Evolutionary conservation across 73 alveolate genomes (phyloP), one percentile per base, ranked within the genome.

Genomic region (Paraurostyla sp.): DNA sequence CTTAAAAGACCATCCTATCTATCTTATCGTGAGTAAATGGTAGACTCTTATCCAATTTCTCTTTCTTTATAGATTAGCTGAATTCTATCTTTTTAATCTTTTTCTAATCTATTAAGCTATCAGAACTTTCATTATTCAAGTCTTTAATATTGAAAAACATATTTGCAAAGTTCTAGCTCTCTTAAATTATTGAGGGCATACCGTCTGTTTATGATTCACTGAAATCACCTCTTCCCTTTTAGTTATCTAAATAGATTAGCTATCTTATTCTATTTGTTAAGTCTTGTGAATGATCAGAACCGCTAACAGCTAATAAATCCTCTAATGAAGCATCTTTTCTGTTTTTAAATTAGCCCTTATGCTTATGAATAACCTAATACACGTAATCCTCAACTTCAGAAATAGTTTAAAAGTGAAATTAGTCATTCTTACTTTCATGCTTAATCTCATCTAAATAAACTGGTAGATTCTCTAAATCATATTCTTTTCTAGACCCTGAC

Each of bases 261-360:
- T 41, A 25, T 25, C 84, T 38, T 11, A 69, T 38, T 38, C 35
- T 69, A 69, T 69, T 69, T 18, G 84, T 69, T n/a, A 69, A 42
- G 35, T 69, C 84, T 38, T 69, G 40, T 40, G 84, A 69, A 43
- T 69, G 68, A 4, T 69, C 84, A 42, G 84, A 22, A 11, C 43
- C 58, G 3, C 63, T 69, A 15, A 69, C 84, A 38, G 84, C 84
- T 32, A 69, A 15, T 16, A 69, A 25, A 69, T 69, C 84, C 23
- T 69, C 84, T 4, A 69, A 35, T 69, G 84, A 69, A 3, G 84
- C 84, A 69, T 69, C 84, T 25, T 38, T 69, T 69, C 84, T 69
- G 40, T 41, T n/a, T 62, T 69, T 69, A 41, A 4, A 16, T 69
- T 22, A 9, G n/a, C n/a, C 2, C 25, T 46, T 27, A 29, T 69